Evolutionary conservation across 2,329 filamentous ascomycete species (phyloP).

Genomic region (Fusarium bulbicola): DNA sequence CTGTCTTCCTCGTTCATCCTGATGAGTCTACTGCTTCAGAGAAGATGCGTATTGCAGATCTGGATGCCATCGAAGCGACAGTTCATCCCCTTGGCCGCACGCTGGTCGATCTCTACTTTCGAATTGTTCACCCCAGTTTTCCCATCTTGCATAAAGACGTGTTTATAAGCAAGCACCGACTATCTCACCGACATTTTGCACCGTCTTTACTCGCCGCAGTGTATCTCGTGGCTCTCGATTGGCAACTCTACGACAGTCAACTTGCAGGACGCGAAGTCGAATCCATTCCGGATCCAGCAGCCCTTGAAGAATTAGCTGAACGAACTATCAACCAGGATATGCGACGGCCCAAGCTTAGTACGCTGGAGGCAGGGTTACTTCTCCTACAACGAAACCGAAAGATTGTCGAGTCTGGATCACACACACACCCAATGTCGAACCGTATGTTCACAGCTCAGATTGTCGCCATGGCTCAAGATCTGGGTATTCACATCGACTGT

Average conservation of each 20-base stretch:
- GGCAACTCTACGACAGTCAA: conserved; percentile 66
- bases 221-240: conserved; percentile 69
- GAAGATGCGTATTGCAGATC: conserved; percentile 52
- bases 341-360: conserved; percentile 63
- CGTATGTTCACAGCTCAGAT: conserved; percentile 62
- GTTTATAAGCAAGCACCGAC: conserved; percentile 68
- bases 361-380: conserved; percentile 63
- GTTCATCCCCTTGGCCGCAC: conserved; percentile 70
- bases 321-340: conserved; percentile 58
- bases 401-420: conserved; percentile 44
- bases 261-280: conserved; percentile 50
- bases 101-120: conserved; percentile 74
- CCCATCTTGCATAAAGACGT: conserved; percentile 69
- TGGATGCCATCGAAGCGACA: conserved; percentile 66
- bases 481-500: conserved; percentile 70
- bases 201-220: conserved; percentile 68
- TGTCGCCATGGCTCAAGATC: conserved; percentile 65
- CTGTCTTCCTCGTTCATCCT: conserved; percentile 49
- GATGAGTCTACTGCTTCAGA: conserved; percentile 49
- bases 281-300: conserved; percentile 43
- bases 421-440: conserved; percentile 43
- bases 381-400: conserved; percentile 60
- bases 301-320: conserved; percentile 52
- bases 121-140: conserved; percentile 66
- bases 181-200: conserved; percentile 66